phyloP scores from a whole-genome alignment of 345 rosid genomes.

The Limnanthes douglasii region DNA sequence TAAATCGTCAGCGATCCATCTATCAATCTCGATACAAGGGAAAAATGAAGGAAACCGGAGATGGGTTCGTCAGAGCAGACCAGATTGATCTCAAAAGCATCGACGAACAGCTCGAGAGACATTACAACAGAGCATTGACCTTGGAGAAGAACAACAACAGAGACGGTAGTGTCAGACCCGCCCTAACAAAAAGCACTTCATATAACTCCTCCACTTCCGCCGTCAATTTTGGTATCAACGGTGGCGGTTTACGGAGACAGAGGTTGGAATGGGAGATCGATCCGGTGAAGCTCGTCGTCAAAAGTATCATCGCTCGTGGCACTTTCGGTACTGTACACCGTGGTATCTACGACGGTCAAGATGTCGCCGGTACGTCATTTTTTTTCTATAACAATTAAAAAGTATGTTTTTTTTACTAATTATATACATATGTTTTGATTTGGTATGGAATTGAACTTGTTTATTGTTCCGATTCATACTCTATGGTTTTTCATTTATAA shows the following conservation, averaged over 20 bases:
- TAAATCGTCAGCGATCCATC: too few species aligned
- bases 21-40: background rate
- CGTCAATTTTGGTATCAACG: conserved; percentile 3
- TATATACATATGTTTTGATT: too few species aligned
- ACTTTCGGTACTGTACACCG: conserved; percentile 98
- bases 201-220: conserved; percentile 8
- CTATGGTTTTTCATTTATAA: too few species aligned
- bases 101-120: conserved; percentile 90
- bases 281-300: conserved; percentile 73
- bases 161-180: conserved; percentile 12
- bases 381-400: too few species aligned
- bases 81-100: conserved; percentile 94
- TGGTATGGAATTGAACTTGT: too few species aligned
- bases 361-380: conserved; percentile 79
- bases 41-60: conserved; percentile 50
- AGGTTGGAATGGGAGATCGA: conserved; percentile 96
- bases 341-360: conserved; percentile 73
- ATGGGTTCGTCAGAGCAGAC: conserved; percentile 90
- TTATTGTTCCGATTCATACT: too few species aligned
- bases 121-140: conserved; percentile 53
- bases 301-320: conserved; percentile 85
- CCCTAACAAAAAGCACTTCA: conserved; percentile 5
- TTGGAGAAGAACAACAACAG: conserved; percentile 40
- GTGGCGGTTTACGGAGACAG: conserved; percentile 16
- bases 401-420: too few species aligned